A percentile compares a stretch with the other conserved stretches of the same genome.
Conservation (phyloP, 1,284 basidiomycete species). For the Lignosus rhinocerotis region DNA sequence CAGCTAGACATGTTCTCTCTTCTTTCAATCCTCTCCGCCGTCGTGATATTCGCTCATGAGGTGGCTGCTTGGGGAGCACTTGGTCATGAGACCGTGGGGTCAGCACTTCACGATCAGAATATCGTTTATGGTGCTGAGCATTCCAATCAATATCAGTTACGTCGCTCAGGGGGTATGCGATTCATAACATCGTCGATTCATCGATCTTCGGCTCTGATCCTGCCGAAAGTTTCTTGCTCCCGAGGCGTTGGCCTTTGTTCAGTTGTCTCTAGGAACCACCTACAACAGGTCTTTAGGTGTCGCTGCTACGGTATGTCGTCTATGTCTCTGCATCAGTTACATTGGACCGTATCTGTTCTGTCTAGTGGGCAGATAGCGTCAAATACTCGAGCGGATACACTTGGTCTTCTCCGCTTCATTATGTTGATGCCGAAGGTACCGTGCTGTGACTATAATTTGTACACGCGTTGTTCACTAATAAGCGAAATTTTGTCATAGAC, state of each 20-base stretch:
- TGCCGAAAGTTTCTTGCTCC: slow-evolving; percentile 17
- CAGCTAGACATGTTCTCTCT: slow-evolving; percentile 2
- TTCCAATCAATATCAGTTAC: slow-evolving; percentile 2
- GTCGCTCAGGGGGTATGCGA: slow-evolving; percentile 13
- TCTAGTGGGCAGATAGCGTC: slow-evolving; percentile 19
- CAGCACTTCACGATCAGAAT: neutral
- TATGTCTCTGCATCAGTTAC: neutral
- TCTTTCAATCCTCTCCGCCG: neutral
- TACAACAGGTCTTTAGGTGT: slow-evolving; percentile 13
- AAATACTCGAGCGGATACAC: slow-evolving; percentile 10
- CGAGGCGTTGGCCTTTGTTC: slow-evolving; percentile 17
- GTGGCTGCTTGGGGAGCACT: slow-evolving; percentile 15
- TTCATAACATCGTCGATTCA: neutral
- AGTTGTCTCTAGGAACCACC: slow-evolving; percentile 17
- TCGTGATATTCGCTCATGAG: neutral
- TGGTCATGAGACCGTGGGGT: slow-evolving; percentile 21
- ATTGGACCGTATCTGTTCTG: too few species aligned
- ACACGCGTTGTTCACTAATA: neutral
- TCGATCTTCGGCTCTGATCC: too few species aligned
- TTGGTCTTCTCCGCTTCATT: slow-evolving; percentile 17
- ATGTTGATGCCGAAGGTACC: slow-evolving; percentile 18
- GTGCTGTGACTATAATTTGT: neutral
- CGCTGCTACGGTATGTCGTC: slow-evolving; percentile 9
- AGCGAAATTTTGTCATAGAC: neutral
- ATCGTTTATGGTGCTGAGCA: neutral